Base-by-base conservation (phyloP, 768 basidiomycete species). In the Tremella mesenterica region DNA sequence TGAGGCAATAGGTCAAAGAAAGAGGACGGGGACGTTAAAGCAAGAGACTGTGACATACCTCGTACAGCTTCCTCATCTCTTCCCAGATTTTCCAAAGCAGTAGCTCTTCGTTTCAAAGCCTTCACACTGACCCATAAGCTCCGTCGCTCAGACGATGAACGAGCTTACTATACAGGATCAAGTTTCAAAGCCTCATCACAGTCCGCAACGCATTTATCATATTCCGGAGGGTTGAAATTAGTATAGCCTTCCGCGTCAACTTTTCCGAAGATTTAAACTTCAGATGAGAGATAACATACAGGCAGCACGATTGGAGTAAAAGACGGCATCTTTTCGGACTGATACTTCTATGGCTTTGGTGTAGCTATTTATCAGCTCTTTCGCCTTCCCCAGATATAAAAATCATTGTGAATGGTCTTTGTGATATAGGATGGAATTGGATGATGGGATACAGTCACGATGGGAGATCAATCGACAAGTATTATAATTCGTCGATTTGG, bases 271-370 rank as follows among this genome's bases (percentile, higher is more conserved):
- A n/a, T 20, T 48, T 50, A n/a, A 54, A 45, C n/a, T 31, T 4
- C 28, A 18, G n/a, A 43, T 23, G 16, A 31, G 25, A 25, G 25
- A 23, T 29, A 52, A 78, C 84, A 52, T 54, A 89, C 93, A 96
- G 57, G 95, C 95, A 34, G 93, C 95, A 48, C 95, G 84, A 74
- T 99, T 99, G 74, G 87, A 88, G 80, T 83, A 96, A 76, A 85
- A 99, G 28, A 96, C 88, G 26, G 95, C 84, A 66, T 93, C 89
- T 6, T 84, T 81, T 70, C 70, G 68, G 46, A 70, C 54, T 9
- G 67, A 63, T 50, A 76, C 73, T 51, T 76, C 75, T 64, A 79
- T 77, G n/a, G 77, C 77, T 62, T 76, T 75, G 18, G 75, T 74
- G 70, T 79, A 79, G 55, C 65, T 70, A 50, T 26, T 2, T 7